Evolutionary conservation across 2,329 filamentous ascomycete genomes (phyloP).

Genomic region (Grosmannia clavigera): DNA sequence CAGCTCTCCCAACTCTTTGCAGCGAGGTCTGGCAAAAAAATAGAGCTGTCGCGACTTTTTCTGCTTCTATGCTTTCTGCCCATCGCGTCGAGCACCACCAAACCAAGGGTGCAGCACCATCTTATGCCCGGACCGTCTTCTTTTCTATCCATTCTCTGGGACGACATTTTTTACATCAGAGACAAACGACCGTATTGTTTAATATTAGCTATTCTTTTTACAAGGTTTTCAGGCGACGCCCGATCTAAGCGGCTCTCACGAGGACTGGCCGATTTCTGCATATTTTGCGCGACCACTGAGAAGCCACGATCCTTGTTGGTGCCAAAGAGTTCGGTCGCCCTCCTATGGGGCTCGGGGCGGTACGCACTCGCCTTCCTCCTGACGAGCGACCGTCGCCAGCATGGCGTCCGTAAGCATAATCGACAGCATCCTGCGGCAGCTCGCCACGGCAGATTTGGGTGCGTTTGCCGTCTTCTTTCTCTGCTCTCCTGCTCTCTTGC

Average conservation of each 20-base stretch:
- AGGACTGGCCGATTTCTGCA: not conserved
- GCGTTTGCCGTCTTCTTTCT: conserved; percentile 12
- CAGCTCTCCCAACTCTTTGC: conserved; percentile 15
- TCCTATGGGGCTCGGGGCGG: conserved; percentile 1
- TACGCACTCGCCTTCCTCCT: conserved; percentile 2
- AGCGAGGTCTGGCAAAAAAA: not conserved
- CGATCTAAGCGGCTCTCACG: not conserved
- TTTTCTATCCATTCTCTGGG: not conserved
- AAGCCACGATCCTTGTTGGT: not conserved
- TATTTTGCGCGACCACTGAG: not conserved
- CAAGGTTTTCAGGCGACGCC: not conserved
- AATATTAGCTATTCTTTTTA: not conserved
- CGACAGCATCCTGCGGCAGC: conserved; percentile 45
- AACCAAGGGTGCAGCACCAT: not conserved
- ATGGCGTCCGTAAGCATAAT: conserved; percentile 52
- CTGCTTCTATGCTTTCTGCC: not conserved
- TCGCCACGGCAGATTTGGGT: conserved; percentile 45
- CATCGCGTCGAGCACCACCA: not conserved
- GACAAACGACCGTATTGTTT: not conserved
- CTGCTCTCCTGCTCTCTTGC: not conserved
- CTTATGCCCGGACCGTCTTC: not conserved
- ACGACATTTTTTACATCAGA: not conserved
- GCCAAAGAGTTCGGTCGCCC: not conserved
- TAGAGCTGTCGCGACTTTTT: not conserved
- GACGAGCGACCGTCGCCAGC: conserved; percentile 23